Evolutionary conservation across 2,329 filamentous ascomycete species (phyloP).

Genomic region (Sclerotinia subarctica): DNA sequence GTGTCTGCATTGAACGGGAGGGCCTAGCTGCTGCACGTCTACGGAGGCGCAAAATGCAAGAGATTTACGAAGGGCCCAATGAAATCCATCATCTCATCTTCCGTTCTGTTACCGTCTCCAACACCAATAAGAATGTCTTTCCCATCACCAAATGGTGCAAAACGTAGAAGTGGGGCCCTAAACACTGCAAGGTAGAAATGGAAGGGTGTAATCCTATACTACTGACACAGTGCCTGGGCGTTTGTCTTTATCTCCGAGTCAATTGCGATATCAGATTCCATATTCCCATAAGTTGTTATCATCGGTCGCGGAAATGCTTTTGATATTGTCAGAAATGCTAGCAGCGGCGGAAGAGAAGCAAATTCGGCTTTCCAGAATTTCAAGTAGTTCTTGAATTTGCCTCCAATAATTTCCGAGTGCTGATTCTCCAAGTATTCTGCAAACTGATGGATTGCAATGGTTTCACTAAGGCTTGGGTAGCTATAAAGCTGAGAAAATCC

Average conservation of each 20-base stretch:
- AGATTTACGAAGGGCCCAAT: slow-evolving; percentile 29
- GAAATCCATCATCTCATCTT: slow-evolving; percentile 33
- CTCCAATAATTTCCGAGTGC: slow-evolving; percentile 33
- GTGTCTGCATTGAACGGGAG: slow-evolving; percentile 27
- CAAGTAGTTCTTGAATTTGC: slow-evolving; percentile 36
- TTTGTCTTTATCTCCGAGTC: slow-evolving; percentile 24
- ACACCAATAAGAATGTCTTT: slow-evolving; percentile 48
- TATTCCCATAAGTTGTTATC: slow-evolving; percentile 26
- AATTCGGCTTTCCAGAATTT: slow-evolving; percentile 40
- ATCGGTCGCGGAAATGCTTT: slow-evolving; percentile 31
- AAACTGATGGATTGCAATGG: slow-evolving; percentile 37
- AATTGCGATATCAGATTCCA: slow-evolving; percentile 27
- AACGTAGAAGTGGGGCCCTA: slow-evolving; percentile 40
- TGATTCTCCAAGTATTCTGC: slow-evolving; percentile 40
- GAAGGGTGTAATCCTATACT: slow-evolving; percentile 41
- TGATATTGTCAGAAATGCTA: slow-evolving; percentile 38
- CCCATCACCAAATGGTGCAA: slow-evolving; percentile 31
- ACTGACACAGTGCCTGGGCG: slow-evolving; percentile 32
- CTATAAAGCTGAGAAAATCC: slow-evolving; percentile 41
- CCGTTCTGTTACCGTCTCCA: slow-evolving; percentile 44
- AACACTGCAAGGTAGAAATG: slow-evolving; percentile 47
- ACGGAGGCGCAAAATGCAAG: slow-evolving; percentile 26
- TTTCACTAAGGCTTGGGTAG: neutral
- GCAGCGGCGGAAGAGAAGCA: slow-evolving; percentile 26
- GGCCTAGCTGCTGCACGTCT: slow-evolving; percentile 28